Evolutionary conservation across 2,329 filamentous ascomycete genomes (phyloP).

Genomic region (Cladophialophora bantiana): DNA sequence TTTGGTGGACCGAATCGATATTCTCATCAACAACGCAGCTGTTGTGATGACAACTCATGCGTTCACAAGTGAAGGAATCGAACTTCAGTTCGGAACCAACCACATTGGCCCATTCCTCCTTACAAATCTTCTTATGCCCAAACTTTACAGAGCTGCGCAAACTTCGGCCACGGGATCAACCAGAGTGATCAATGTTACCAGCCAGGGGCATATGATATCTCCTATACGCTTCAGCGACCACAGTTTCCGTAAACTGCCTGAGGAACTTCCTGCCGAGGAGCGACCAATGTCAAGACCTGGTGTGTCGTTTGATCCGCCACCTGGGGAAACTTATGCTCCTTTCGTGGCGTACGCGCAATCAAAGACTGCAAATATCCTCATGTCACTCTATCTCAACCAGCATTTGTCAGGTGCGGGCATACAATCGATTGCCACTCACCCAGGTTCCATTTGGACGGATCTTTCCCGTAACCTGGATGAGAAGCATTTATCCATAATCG

Average conservation of each 20-base stretch:
- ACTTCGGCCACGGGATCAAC: slow-evolving; percentile 27
- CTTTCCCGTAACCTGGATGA: slow-evolving; percentile 41
- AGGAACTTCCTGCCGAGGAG: slow-evolving; percentile 30
- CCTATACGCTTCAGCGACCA: slow-evolving; percentile 47
- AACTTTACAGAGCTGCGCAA: slow-evolving; percentile 44
- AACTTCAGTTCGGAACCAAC: slow-evolving; percentile 51
- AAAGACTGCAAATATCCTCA: slow-evolving; percentile 59
- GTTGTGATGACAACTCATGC: slow-evolving; percentile 47
- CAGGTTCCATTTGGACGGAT: slow-evolving; percentile 44
- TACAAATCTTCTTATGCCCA: slow-evolving; percentile 51
- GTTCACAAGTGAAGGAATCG: slow-evolving; percentile 46
- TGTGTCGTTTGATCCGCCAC: slow-evolving; percentile 36
- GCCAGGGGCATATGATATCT: slow-evolving; percentile 41
- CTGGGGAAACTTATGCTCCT: slow-evolving; percentile 43
- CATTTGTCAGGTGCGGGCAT: slow-evolving; percentile 51
- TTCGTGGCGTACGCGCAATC: slow-evolving; percentile 55
- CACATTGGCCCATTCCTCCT: slow-evolving; percentile 51
- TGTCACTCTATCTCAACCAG: slow-evolving; percentile 47
- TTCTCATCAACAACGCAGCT: slow-evolving; percentile 56
- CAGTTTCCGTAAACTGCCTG: slow-evolving; percentile 44
- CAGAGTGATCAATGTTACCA: slow-evolving; percentile 41
- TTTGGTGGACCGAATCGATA: slow-evolving; percentile 47
- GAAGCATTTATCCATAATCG: slow-evolving; percentile 37
- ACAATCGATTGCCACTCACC: slow-evolving; percentile 51
- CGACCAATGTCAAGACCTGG: slow-evolving; percentile 23